Evolutionary conservation across 441 rosid genomes (phyloP).

Genomic region (Pelargonium myrrhifolium): DNA sequence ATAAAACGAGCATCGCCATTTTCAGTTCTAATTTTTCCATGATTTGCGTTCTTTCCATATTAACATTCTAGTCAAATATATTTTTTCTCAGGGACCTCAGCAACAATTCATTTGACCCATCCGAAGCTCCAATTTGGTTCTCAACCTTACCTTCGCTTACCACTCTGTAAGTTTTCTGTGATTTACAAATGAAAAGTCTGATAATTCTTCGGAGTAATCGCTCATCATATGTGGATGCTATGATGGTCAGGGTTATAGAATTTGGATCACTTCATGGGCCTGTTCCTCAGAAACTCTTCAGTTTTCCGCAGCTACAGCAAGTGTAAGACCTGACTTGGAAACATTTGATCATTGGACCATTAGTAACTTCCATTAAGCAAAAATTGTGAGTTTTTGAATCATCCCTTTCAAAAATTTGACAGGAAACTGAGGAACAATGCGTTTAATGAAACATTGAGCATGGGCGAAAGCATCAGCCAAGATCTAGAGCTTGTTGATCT

Average conservation of each 20-base stretch:
- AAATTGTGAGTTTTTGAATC: constrained; percentile 9
- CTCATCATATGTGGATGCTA: constrained; percentile 14
- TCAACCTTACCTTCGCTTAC: constrained; percentile 71
- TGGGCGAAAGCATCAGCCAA: constrained; percentile 54
- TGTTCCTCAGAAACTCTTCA: constrained; percentile 57
- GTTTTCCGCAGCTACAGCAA: constrained; percentile 73
- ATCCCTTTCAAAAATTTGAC: constrained; percentile 18
- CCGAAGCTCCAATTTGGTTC: constrained; percentile 83
- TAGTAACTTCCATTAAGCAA: constrained; percentile 1
- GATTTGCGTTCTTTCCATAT: background rate
- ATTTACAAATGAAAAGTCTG: constrained; percentile 2
- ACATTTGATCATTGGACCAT: background rate
- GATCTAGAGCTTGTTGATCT: constrained; percentile 69
- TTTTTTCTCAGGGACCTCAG: constrained; percentile 70
- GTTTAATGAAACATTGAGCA: constrained; percentile 56
- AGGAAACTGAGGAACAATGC: constrained; percentile 70
- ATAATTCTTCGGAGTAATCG: background rate
- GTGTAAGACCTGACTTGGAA: constrained; percentile 44
- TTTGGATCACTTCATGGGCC: constrained; percentile 62
- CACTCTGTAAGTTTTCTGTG: constrained; percentile 51
- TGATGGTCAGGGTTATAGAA: constrained; percentile 57
- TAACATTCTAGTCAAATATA: constrained; percentile 11
- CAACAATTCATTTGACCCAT: constrained; percentile 61
- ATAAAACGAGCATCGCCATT: background rate
- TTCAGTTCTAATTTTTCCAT: constrained; percentile 10